Conservation (phyloP, 2,329 filamentous ascomycete genomes). For the Hymenoscyphus fraxineus region DNA sequence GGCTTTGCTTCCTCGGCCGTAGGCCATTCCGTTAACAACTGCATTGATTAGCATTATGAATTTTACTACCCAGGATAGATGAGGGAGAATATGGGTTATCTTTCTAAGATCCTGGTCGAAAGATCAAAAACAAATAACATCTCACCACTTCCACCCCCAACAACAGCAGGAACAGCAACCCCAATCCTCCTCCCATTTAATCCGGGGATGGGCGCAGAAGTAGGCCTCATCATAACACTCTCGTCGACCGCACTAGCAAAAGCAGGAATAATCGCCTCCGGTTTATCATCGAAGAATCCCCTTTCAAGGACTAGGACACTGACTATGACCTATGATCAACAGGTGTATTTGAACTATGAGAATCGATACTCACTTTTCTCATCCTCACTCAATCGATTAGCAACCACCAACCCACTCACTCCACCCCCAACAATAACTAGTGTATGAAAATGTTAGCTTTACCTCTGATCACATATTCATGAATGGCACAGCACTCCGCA, state of each 20-base stretch:
- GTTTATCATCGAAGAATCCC: slow-evolving; percentile 9
- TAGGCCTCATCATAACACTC: slow-evolving; percentile 21
- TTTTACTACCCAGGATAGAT: neutral
- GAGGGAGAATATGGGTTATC: no score
- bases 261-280: slow-evolving; percentile 4
- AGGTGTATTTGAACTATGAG: neutral
- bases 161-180: slow-evolving; percentile 6
- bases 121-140: neutral
- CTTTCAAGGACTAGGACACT: slow-evolving; percentile 8
- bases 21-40: slow-evolving; percentile 8
- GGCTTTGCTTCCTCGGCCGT: neutral
- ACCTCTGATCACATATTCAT: neutral
- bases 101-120: no score
- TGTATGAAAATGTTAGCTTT: neutral
- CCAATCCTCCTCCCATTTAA: neutral
- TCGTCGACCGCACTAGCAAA: slow-evolving; percentile 28
- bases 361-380: neutral
- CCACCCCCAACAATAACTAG: slow-evolving; percentile 4
- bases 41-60: neutral
- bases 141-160: slow-evolving; percentile 7
- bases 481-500: neutral
- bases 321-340: neutral
- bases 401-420: neutral
- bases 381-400: slow-evolving; percentile 7
- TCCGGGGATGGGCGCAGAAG: neutral